These are phyloP conservation scores for Schrenkiella parvula DNA, from an alignment of 345 rosid species.

Conservation along the genomic window DNA sequence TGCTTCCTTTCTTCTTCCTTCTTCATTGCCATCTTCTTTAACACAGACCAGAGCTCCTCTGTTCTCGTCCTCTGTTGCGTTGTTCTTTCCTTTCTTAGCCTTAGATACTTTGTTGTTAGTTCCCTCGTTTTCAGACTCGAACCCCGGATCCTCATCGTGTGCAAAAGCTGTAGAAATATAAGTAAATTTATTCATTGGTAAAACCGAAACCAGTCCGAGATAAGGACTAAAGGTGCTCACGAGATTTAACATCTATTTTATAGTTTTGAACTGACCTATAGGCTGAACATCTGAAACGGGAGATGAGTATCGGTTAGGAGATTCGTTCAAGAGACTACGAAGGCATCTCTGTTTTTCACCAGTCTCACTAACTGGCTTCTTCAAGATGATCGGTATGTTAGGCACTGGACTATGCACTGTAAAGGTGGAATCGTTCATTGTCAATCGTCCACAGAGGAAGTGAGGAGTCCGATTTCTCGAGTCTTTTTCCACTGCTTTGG, in stretches of 20 bases:
- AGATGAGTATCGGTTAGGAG: conserved; percentile 24
- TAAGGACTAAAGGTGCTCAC: background rate
- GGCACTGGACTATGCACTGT: conserved; percentile 44
- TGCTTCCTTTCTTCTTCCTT: conserved; percentile 13
- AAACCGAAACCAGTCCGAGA: background rate
- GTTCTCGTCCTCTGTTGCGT: conserved; percentile 8
- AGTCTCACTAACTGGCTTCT: conserved; percentile 41
- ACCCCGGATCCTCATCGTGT: conserved; percentile 37
- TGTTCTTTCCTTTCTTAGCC: conserved; percentile 18
- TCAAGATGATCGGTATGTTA: conserved; percentile 40
- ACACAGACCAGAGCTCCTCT: conserved; percentile 26
- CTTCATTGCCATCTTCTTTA: conserved; percentile 8
- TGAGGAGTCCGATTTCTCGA: conserved; percentile 66
- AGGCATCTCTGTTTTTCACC: conserved; percentile 39
- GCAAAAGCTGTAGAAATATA: conserved; percentile 44
- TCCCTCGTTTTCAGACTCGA: conserved; percentile 44
- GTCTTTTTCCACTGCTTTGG: conserved; percentile 68
- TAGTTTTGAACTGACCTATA: conserved; percentile 15
- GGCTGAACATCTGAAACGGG: conserved; percentile 7
- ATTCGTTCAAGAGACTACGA: conserved; percentile 36
- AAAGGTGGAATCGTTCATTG: conserved; percentile 49
- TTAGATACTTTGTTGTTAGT: conserved; percentile 29
- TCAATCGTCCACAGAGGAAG: conserved; percentile 57
- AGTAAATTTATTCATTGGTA: background rate
- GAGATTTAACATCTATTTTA: background rate